These are phyloP conservation scores for Clitoria ternatea DNA, from an alignment of 306 rosid genomes.

Conservation along the genomic window DNA sequence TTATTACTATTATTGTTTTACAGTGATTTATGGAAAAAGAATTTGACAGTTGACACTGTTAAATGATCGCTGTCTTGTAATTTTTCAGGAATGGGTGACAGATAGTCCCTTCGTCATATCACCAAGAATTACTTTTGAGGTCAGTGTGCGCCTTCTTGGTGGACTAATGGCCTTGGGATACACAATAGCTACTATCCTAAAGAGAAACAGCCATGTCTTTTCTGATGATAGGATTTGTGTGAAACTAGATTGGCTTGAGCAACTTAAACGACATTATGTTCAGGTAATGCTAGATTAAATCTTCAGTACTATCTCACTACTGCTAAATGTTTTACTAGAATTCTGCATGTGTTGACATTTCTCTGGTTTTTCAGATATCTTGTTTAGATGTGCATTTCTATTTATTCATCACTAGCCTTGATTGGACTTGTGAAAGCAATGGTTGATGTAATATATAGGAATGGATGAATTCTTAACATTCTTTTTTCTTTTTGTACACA, in stretches of 20 bases:
- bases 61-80: conserved; percentile 23
- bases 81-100: conserved; percentile 94
- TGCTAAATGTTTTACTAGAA: conserved; percentile 11
- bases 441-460: background rate
- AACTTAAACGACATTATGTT: conserved; percentile 79
- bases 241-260: conserved; percentile 97
- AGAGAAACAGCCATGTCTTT: conserved; percentile 83
- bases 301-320: background rate
- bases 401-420: conserved; percentile 1
- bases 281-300: conserved; percentile 52
- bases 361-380: background rate
- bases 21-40: conserved; percentile 7
- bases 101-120: conserved; percentile 95
- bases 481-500: background rate
- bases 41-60: background rate
- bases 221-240: conserved; percentile 68
- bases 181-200: conserved; percentile 95
- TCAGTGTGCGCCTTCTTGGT: conserved; percentile 98
- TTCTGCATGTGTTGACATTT: background rate
- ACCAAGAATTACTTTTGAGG: conserved; percentile 99
- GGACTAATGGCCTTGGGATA: conserved; percentile 99
- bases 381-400: conserved; percentile 15
- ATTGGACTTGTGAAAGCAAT: background rate
- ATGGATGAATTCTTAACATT: background rate
- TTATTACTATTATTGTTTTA: background rate